Evolutionary conservation across 257 asterid species (phyloP).

Genomic region (Solanum sejunctum): DNA sequence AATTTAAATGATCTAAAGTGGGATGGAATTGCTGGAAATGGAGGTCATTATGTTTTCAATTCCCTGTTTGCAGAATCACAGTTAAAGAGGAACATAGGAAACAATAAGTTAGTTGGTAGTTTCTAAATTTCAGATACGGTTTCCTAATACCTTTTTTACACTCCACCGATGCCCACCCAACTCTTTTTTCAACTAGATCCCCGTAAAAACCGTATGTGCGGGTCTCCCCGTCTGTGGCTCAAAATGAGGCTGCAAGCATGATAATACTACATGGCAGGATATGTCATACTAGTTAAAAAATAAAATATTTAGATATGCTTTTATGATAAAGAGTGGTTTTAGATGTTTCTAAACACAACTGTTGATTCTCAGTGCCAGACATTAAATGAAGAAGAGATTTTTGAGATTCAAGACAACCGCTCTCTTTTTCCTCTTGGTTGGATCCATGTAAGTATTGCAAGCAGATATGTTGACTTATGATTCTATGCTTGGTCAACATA

Average conservation of each 20-base stretch:
- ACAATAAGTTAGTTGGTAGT: neutral
- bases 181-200: too few species aligned
- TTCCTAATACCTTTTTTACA: neutral
- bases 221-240: too few species aligned
- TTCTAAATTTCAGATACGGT: neutral
- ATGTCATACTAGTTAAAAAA: neutral
- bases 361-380: conserved; percentile 67
- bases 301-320: neutral
- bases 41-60: neutral
- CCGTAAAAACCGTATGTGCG: too few species aligned
- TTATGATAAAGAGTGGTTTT: neutral
- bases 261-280: neutral
- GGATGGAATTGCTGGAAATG: neutral
- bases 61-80: neutral
- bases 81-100: neutral
- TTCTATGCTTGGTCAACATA: neutral
- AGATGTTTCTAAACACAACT: neutral
- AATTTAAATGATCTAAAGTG: neutral
- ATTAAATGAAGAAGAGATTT: conserved; percentile 87
- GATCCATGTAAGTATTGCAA: conserved; percentile 80
- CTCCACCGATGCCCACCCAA: neutral
- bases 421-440: conserved; percentile 92
- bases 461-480: neutral
- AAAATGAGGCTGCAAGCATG: neutral
- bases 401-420: conserved; percentile 66